Evolutionary conservation across 192 early-diverging fungal genomes (phyloP).

Genomic region (Coemansia pectinata): DNA sequence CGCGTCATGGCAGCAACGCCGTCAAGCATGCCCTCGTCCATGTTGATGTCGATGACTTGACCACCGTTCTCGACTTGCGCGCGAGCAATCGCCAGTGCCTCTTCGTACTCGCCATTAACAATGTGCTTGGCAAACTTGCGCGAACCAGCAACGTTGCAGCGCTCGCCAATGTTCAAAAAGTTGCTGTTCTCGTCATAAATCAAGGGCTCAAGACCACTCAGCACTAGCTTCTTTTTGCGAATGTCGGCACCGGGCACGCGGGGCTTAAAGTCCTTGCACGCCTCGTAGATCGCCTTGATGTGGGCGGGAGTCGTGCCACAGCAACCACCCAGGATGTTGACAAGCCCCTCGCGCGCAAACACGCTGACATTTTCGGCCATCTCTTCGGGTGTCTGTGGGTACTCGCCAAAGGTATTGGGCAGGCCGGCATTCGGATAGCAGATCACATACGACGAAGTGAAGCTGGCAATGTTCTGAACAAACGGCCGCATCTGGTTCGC

Average conservation of each 20-base stretch:
- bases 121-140: slow-evolving; percentile 93
- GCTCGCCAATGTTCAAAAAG: slow-evolving; percentile 95
- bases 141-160: slow-evolving; percentile 97
- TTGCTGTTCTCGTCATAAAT: slow-evolving; percentile 77
- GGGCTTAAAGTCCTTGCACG: slow-evolving; percentile 72
- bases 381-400: slow-evolving; percentile 76
- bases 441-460: slow-evolving; percentile 78
- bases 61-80: slow-evolving; percentile 94
- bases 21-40: slow-evolving; percentile 97
- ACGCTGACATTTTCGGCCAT: slow-evolving; percentile 85
- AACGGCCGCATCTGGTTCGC: slow-evolving; percentile 97
- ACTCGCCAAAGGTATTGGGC: slow-evolving; percentile 96
- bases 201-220: slow-evolving; percentile 87
- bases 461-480: slow-evolving; percentile 84
- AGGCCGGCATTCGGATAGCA: slow-evolving; percentile 98
- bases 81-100: slow-evolving; percentile 89
- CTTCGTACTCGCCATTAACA: slow-evolving; percentile 90
- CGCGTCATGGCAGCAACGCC: slow-evolving; percentile 91
- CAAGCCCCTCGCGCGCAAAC: slow-evolving; percentile 90
- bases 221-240: slow-evolving; percentile 67
- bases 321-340: slow-evolving; percentile 96
- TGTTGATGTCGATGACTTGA: slow-evolving; percentile 93
- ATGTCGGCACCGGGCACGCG: slow-evolving; percentile 74
- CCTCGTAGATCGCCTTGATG: slow-evolving; percentile 82
- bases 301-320: slow-evolving; percentile 96